Evolutionary conservation across 1,284 basidiomycete genomes (phyloP), one percentile per base, ranked within the genome.

Genomic region (Fomitopsis schrenkii): DNA sequence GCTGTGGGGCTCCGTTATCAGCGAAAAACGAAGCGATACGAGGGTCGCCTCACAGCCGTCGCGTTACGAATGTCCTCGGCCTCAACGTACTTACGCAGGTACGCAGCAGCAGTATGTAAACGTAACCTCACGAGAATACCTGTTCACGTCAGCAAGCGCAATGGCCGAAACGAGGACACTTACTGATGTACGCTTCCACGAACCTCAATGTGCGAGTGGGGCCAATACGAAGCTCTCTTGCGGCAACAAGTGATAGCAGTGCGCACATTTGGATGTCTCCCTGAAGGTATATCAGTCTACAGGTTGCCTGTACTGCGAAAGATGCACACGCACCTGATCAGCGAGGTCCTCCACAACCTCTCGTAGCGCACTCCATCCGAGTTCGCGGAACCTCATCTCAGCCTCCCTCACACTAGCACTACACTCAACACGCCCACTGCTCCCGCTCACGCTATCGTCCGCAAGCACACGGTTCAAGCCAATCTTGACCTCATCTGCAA

Each of bases 261-360:
- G 88, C 84, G 71, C 90, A 91, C 79, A 85, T 88, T 68, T 92
- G 90, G 0, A 91, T 76, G 66, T 93, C 85, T 5, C 91, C 90
- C 88, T 91, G 50, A 14, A 40, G 15, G 7, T 12, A 6, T 5
- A 17, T 38, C 19, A 54, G n/a, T 26, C 6, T 36, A n/a, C 52
- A 22, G 12, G 8, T n/a, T 19, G 17, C 28, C 3, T 35, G 22
- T 1, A 5, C 15, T 22, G 12, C 28, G 44, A 26, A 10, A 26
- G 2, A 55, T 53, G 14, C 33, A 66, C 30, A 33, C 77, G 30
- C 62, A 89, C 89, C 75, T 83, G 75, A 61, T 88, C 86, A 1
- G 83, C 83, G 66, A 85, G 84, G n/a, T 75, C 74, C 61, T 90
- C 86, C 42, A 92, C 64, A 1, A 80, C 78, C 55, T 83, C 80